Percentiles rank a stretch among this genome's conserved stretches.
Conservation (phyloP, 2,329 filamentous ascomycete species). For the Helotiales sp. region DNA sequence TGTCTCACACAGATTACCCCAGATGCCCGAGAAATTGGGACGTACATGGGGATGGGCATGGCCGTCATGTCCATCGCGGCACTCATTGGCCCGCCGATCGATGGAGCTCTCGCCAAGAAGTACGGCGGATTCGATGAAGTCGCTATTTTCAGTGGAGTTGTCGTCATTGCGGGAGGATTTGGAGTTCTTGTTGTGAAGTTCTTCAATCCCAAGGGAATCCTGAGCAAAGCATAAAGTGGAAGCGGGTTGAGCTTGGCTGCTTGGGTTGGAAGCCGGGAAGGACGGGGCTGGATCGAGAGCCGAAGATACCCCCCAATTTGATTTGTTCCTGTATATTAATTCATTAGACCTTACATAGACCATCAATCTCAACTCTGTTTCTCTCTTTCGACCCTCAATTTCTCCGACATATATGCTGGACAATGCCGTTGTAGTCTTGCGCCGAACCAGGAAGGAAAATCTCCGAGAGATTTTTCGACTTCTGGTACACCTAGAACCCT, state of each 20-base stretch:
- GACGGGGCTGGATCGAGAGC: background rate
- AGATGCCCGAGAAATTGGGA: slow-evolving; percentile 70
- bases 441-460: slow-evolving; percentile 3
- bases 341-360: background rate
- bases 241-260: background rate
- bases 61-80: slow-evolving; percentile 66
- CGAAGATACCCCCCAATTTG: background rate
- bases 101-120: slow-evolving; percentile 60
- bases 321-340: background rate
- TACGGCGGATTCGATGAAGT: slow-evolving; percentile 50
- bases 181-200: slow-evolving; percentile 16
- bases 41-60: slow-evolving; percentile 70
- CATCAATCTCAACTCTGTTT: background rate
- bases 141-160: slow-evolving; percentile 35
- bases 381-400: background rate
- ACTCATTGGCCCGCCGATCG: slow-evolving; percentile 70
- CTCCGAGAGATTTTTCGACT: slow-evolving; percentile 11
- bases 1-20: slow-evolving; percentile 50
- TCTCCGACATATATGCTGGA: slow-evolving; percentile 11
- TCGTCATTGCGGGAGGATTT: slow-evolving; percentile 33
- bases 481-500: slow-evolving; percentile 14
- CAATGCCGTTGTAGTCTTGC: slow-evolving; percentile 25
- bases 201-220: slow-evolving; percentile 20
- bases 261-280: background rate
- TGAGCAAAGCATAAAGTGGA: slow-evolving; percentile 17